Conservation (phyloP, 495 filamentous ascomycete species). For the Lepraria neglecta region DNA sequence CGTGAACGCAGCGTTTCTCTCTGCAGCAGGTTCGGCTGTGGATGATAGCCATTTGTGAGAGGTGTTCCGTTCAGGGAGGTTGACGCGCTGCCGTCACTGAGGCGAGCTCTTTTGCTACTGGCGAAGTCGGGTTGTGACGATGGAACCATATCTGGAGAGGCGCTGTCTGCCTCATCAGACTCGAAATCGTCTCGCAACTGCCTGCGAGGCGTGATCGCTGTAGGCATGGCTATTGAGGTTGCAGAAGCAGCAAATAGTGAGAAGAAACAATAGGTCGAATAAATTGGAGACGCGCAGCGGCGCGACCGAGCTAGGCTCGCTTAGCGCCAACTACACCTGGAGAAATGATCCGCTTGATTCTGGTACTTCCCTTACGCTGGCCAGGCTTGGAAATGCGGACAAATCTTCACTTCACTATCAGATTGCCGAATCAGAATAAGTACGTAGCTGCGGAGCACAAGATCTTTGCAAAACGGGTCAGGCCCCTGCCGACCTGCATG, state of each 20-base stretch:
- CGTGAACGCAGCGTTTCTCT: slow-evolving; percentile 19
- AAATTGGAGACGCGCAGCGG: neutral
- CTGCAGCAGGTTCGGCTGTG: slow-evolving; percentile 11
- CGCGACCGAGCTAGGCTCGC: neutral
- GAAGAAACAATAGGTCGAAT: neutral
- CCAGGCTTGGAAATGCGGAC: too few relatives aligned
- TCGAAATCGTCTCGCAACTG: slow-evolving; percentile 22
- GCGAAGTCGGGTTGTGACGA: slow-evolving; percentile 15
- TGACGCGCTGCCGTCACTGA: slow-evolving; percentile 22
- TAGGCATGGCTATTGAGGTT: slow-evolving; percentile 14
- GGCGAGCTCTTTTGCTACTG: slow-evolving; percentile 24
- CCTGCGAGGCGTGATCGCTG: slow-evolving; percentile 9
- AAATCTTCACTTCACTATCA: too few relatives aligned
- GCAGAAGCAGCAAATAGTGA: neutral
- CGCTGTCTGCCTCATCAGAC: slow-evolving; percentile 11
- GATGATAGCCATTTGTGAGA: slow-evolving; percentile 16
- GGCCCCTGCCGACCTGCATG: too few relatives aligned
- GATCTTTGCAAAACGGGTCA: too few relatives aligned
- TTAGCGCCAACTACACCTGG: too few relatives aligned
- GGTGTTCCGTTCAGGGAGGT: slow-evolving; percentile 11
- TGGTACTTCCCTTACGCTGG: too few relatives aligned
- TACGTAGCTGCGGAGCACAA: too few relatives aligned
- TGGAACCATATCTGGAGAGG: slow-evolving; percentile 10
- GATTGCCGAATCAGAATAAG: too few relatives aligned
- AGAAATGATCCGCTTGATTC: too few relatives aligned